Base-by-base conservation (phyloP, 495 filamentous ascomycete genomes). In the Trichoderma asperelloides region DNA sequence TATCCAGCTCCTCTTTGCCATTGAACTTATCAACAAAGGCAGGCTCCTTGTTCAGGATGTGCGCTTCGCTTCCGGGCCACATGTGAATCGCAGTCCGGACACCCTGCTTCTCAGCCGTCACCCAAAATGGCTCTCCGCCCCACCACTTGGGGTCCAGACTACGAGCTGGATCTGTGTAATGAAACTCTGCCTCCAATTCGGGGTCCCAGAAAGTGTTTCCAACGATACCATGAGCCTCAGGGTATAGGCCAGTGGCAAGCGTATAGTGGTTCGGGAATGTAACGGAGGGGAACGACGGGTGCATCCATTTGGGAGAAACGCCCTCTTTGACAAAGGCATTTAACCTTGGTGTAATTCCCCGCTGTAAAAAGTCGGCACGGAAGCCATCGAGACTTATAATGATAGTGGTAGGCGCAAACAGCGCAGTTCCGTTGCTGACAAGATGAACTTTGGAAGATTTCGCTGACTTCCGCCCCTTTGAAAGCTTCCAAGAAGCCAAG, bases 221-320 rank as follows among this genome's bases (percentile, higher is more conserved):
- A 0, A 99, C 93, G 7, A 99, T 81, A 1, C 95, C 95, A 76
- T 99, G 95, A 63, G 87, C 88, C 73, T 98, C 95, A 0, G 95
- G 95, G 74, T 97, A 91, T 27, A 99, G 76, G 0, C 95, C 95
- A 0, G 95, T 98, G 3, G 90, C 92, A 40, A 99, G 81, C 0
- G 95, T 98, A 78, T 92, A 97, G 73, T 99, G 95, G 74, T 99
- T 99, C 47, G 95, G 95, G 73, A 99, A 99, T 2, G 95, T 99
- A 27, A 99, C 92, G 66, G 91, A 94, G 1, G 95, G 95, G 72
- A 99, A 99, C 68, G 90, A 91, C 0, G 95, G 96, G 11, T 83
- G 82, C 91, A 99, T 96, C 74, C 93, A 96, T 66, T 84, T 83
- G 11, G 95, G 93, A 7, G 93, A 96, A 2, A 99, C 86, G 39